Percentiles rank a stretch among this genome's conserved stretches.
Conservation (phyloP, 2,329 filamentous ascomycete species). For the Aspergillus sp. region DNA sequence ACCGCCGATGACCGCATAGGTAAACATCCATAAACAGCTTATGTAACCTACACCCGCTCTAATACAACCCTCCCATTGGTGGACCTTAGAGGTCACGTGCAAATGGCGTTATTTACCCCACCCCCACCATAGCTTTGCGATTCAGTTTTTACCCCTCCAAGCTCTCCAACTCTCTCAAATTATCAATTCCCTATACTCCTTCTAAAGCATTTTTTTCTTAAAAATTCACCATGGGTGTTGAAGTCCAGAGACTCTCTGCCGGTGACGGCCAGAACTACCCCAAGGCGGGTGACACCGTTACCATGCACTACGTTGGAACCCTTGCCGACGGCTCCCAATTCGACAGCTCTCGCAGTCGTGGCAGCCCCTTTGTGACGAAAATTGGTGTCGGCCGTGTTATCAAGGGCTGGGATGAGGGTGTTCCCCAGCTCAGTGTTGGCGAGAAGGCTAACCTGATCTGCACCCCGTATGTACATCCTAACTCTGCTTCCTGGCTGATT, state of each 20-base stretch:
- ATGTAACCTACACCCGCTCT: not conserved
- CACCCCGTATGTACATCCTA: slow-evolving; percentile 58
- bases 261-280: slow-evolving; percentile 66
- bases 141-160: not conserved
- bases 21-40: no score
- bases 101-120: slow-evolving; percentile 1
- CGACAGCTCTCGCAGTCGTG: slow-evolving; percentile 74
- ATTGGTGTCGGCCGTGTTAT: slow-evolving; percentile 89
- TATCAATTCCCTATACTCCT: not conserved
- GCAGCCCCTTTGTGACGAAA: slow-evolving; percentile 65
- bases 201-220: not conserved
- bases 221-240: slow-evolving; percentile 64
- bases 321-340: slow-evolving; percentile 66
- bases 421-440: slow-evolving; percentile 81
- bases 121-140: slow-evolving; percentile 2
- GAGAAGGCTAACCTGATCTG: slow-evolving; percentile 88
- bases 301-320: slow-evolving; percentile 89
- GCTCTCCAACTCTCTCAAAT: not conserved
- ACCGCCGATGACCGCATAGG: no score
- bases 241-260: slow-evolving; percentile 61
- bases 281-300: slow-evolving; percentile 67
- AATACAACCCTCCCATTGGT: slow-evolving; percentile 6
- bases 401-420: slow-evolving; percentile 84
- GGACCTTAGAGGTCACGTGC: not conserved
- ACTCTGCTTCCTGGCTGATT: not conserved